These are phyloP conservation scores for Crucihimalaya himalaica DNA, from an alignment of 345 rosid species.

Conservation along the genomic window DNA sequence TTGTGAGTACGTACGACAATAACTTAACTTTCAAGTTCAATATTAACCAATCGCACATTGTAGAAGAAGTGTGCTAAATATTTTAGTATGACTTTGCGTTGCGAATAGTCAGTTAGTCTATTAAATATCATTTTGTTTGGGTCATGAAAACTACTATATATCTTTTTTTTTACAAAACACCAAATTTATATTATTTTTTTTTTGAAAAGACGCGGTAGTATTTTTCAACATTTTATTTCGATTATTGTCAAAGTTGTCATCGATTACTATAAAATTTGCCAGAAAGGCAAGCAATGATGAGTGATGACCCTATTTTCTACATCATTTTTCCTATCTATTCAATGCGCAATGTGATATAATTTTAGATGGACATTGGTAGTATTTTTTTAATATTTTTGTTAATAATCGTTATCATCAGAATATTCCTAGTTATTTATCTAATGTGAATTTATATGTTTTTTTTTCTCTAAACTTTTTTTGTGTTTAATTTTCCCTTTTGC, in stretches of 20 bases:
- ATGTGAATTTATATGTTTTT: no score
- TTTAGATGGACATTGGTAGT: neutral
- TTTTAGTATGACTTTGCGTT: neutral
- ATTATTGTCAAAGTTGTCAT: neutral
- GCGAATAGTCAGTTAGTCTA: neutral
- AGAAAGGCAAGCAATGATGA: neutral
- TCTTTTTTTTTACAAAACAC: neutral
- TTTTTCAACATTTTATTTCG: neutral
- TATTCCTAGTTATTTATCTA: no score
- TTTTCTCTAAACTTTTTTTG: no score
- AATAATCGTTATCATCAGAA: no score
- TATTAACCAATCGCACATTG: neutral
- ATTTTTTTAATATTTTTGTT: no score
- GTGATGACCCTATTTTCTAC: neutral
- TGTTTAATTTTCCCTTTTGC: no score
- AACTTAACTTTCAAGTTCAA: neutral
- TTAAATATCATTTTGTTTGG: neutral
- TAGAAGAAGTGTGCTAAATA: neutral
- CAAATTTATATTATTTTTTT: neutral
- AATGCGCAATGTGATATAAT: neutral
- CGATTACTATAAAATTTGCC: neutral
- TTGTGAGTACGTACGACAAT: neutral
- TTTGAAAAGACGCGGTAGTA: neutral
- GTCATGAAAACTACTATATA: neutral
- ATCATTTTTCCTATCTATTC: no score